These are phyloP conservation scores for Didymella pinodella DNA, from an alignment of 2,329 filamentous ascomycete genomes.

Conservation along the genomic window DNA sequence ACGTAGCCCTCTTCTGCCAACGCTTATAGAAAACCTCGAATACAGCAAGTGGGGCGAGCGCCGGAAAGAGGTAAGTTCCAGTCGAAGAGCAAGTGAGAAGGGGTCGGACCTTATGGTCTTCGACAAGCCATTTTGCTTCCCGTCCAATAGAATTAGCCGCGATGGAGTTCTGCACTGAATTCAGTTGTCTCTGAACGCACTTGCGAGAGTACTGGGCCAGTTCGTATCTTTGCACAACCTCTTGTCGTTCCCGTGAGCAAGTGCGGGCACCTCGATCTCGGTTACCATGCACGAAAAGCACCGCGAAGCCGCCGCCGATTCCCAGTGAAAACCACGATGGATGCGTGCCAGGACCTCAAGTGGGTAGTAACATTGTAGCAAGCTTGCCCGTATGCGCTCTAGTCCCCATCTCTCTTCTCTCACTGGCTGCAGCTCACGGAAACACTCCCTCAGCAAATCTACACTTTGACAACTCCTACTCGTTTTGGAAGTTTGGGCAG, in stretches of 20 bases:
- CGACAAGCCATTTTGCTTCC: neutral
- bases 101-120: neutral
- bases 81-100: neutral
- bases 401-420: slow-evolving; percentile 4
- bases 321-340: slow-evolving; percentile 1
- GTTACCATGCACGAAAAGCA: neutral
- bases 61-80: neutral
- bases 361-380: slow-evolving; percentile 6
- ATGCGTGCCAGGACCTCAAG: neutral
- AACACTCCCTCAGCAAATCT: slow-evolving; percentile 7
- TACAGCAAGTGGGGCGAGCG: neutral
- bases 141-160: neutral
- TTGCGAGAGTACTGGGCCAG: neutral
- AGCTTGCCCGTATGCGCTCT: slow-evolving; percentile 18
- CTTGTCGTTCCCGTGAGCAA: neutral
- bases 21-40: neutral
- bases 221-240: neutral
- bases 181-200: neutral
- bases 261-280: neutral
- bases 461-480: slow-evolving; percentile 11
- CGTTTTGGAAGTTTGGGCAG: slow-evolving; percentile 4
- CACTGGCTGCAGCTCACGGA: slow-evolving; percentile 14
- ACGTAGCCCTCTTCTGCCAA: neutral
- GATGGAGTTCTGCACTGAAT: neutral
- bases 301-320: slow-evolving; percentile 1